Evolutionary conservation across 495 filamentous ascomycete genomes (phyloP).

Genomic region (Penicillium parvum): DNA sequence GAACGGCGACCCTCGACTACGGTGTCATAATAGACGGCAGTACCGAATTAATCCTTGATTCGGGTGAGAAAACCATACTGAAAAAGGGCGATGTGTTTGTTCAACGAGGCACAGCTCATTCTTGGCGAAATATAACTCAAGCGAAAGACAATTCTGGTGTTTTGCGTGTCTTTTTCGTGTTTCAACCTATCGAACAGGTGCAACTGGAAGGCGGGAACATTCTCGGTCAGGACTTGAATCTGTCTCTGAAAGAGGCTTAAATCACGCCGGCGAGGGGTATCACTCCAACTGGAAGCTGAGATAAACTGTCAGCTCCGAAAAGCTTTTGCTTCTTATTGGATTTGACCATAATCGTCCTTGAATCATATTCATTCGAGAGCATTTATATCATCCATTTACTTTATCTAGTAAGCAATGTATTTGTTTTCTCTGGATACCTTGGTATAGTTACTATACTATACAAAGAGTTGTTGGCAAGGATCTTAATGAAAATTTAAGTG

Average conservation of each 20-base stretch:
- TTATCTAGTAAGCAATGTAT: too few relatives aligned
- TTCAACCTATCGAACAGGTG: conserved; percentile 21
- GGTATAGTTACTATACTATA: too few relatives aligned
- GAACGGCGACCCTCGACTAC: conserved; percentile 61
- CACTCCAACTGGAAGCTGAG: background rate
- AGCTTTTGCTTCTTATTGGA: too few relatives aligned
- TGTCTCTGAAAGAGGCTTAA: conserved; percentile 6
- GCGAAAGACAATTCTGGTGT: conserved; percentile 14
- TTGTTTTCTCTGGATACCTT: too few relatives aligned
- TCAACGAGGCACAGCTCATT: conserved; percentile 64
- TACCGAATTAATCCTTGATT: conserved; percentile 60
- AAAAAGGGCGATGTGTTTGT: conserved; percentile 59
- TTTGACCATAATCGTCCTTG: too few relatives aligned
- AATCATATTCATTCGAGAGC: too few relatives aligned
- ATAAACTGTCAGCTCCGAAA: too few relatives aligned
- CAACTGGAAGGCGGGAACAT: conserved; percentile 15
- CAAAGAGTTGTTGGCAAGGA: too few relatives aligned
- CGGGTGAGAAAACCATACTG: conserved; percentile 50
- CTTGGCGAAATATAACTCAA: conserved; percentile 50
- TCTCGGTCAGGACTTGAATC: conserved; percentile 18
- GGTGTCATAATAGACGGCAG: conserved; percentile 62
- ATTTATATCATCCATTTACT: too few relatives aligned
- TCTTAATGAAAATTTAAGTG: too few relatives aligned
- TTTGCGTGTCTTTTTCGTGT: conserved; percentile 20
- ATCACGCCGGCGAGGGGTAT: background rate